A percentile compares a stretch with the other conserved stretches of the same genome.
phyloP scores from a whole-genome alignment of 306 rosid genomes.

The Prunus salicina region DNA sequence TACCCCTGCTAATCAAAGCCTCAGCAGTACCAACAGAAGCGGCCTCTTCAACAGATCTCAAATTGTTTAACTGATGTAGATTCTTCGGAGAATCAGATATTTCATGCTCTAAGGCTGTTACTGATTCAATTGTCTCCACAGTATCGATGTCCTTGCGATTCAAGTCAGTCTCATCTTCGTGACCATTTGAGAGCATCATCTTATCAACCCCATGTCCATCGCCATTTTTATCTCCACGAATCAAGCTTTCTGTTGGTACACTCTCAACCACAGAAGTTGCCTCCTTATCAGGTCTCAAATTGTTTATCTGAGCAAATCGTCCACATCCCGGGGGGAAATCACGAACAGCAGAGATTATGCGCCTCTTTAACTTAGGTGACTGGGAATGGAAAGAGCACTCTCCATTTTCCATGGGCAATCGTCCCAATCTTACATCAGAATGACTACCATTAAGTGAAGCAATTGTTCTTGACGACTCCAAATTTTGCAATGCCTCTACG shows the following conservation, averaged over 20 bases:
- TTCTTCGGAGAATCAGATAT: too few relatives aligned
- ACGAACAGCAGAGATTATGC: constrained; percentile 60
- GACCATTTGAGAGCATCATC: neutral
- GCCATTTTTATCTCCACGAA: neutral
- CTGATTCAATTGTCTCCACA: too few relatives aligned
- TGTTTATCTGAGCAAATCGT: constrained; percentile 25
- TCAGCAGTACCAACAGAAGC: neutral
- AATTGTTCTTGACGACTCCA: constrained; percentile 26
- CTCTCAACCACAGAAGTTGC: constrained; percentile 7
- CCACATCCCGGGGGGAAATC: constrained; percentile 86
- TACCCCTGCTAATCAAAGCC: neutral
- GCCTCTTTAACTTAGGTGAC: constrained; percentile 39
- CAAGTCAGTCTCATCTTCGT: neutral
- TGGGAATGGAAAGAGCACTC: constrained; percentile 14
- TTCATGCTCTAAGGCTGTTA: too few relatives aligned
- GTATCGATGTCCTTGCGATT: neutral
- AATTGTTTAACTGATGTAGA: neutral
- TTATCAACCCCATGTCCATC: neutral
- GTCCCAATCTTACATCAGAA: constrained; percentile 39
- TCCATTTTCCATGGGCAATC: constrained; percentile 38
- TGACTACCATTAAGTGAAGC: constrained; percentile 32
- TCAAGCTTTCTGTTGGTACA: neutral
- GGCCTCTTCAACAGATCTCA: neutral
- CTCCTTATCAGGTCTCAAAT: neutral
- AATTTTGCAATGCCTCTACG: constrained; percentile 31